Percentiles rank a stretch among this genome's conserved stretches.
Conservation (phyloP, 495 filamentous ascomycete species). For the Aspergillus steynii region DNA sequence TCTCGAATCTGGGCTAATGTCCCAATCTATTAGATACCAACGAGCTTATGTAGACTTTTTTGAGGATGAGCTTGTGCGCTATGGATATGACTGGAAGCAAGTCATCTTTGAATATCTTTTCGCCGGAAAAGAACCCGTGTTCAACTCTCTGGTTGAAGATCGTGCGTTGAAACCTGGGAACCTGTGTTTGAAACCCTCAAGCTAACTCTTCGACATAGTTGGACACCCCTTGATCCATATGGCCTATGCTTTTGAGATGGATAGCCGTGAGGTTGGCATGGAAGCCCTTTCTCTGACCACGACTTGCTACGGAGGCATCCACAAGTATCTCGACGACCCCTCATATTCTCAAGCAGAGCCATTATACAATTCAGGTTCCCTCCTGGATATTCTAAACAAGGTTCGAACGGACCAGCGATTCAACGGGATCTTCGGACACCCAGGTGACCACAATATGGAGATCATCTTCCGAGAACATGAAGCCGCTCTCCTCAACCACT, state of each 20-base stretch:
- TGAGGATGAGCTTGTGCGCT: constrained; percentile 76
- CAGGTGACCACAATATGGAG: constrained; percentile 64
- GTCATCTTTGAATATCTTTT: constrained; percentile 77
- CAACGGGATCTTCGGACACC: constrained; percentile 55
- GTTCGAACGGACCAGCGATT: constrained; percentile 53
- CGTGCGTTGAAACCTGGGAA: constrained; percentile 53
- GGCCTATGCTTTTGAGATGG: constrained; percentile 82
- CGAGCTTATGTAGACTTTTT: constrained; percentile 90
- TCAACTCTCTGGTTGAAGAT: constrained; percentile 74
- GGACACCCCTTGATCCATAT: constrained; percentile 88
- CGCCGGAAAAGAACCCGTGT: constrained; percentile 70
- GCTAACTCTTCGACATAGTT: constrained; percentile 48
- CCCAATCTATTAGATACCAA: constrained; percentile 61
- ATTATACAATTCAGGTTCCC: constrained; percentile 52
- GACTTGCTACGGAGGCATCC: constrained; percentile 70
- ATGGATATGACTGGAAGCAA: constrained; percentile 80
- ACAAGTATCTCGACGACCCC: constrained; percentile 76
- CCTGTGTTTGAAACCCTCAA: background rate
- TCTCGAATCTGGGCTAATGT: constrained; percentile 5
- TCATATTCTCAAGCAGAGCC: constrained; percentile 58
- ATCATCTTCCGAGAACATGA: constrained; percentile 68
- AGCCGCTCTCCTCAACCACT: constrained; percentile 73
- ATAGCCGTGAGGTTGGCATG: constrained; percentile 76
- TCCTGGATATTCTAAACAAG: constrained; percentile 65
- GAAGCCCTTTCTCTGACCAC: constrained; percentile 74